Evolutionary conservation across 306 rosid species (phyloP).

Genomic region (Alnus glutinosa): DNA sequence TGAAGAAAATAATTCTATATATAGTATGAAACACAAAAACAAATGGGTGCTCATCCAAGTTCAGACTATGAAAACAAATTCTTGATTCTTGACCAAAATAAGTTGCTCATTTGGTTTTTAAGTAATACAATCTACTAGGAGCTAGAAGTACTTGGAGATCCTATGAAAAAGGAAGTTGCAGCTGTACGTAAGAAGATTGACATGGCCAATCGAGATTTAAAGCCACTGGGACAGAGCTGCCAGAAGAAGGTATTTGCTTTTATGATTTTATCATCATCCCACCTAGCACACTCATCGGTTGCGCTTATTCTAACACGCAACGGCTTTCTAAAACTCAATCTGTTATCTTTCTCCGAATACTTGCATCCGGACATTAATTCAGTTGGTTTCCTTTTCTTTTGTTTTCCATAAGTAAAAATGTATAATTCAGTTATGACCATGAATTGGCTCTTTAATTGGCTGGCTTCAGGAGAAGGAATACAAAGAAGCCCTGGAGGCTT

Average conservation of each 20-base stretch:
- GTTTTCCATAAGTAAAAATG: not conserved
- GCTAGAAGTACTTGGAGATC: slow-evolving; percentile 83
- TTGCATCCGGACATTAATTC: too few species aligned
- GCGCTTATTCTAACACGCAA: too few species aligned
- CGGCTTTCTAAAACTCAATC: too few species aligned
- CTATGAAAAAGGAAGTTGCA: slow-evolving; percentile 83
- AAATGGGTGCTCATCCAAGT: not conserved
- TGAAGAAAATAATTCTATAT: not conserved
- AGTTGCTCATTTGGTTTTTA: not conserved
- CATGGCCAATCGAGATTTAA: slow-evolving; percentile 66
- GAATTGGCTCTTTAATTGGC: slow-evolving; percentile 15
- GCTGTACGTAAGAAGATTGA: slow-evolving; percentile 74
- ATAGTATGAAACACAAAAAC: not conserved
- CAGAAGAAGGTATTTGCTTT: slow-evolving; percentile 65
- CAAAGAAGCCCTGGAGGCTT: slow-evolving; percentile 66
- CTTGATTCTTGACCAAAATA: not conserved
- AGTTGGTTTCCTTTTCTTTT: not conserved
- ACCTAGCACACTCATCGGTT: too few species aligned
- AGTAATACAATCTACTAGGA: slow-evolving; percentile 49
- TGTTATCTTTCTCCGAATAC: too few species aligned
- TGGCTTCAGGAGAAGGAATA: slow-evolving; percentile 77
- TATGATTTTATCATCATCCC: too few species aligned
- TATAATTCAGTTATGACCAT: not conserved
- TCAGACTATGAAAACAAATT: not conserved
- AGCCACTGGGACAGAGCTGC: slow-evolving; percentile 70